Evolutionary conservation across 2,329 filamentous ascomycete genomes (phyloP), one percentile per base, ranked within the genome.

Genomic region (Neofusicoccum parvum): DNA sequence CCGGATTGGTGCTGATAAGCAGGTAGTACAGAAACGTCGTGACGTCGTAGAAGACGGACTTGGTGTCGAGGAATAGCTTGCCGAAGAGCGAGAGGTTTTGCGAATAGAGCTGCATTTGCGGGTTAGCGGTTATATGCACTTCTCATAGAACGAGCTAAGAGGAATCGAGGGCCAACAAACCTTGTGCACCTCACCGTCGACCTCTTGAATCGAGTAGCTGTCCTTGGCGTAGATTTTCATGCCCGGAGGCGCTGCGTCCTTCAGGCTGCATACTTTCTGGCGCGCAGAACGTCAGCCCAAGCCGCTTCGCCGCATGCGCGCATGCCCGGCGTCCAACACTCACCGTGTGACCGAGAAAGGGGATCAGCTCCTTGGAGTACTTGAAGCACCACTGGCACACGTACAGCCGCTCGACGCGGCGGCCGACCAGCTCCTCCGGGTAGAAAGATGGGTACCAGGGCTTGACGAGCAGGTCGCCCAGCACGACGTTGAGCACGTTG

Each of bases 21-120:
- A 96, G 86, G 76, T 96, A 98, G 83, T 97, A 99, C 70, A 96
- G 89, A 80, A 99, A 99, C 60, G 91, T 92, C 4, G 89, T 88
- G 51, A 97, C 94, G 74, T 99, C 95, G 82, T 97, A 99, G 80
- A 97, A 98, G 71, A 99, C 94, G 7, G 92, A 97, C 75, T 99
- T 99, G 75, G 96, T 97, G 78, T 98, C 94, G 69, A 99, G 90
- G 78, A 98, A 99, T 50, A 99, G 87, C 79, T 98, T 99, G 34
- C 93, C 94, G 77, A 98, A 97, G 51, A 99, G 88, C 10, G 92
- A 97, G 12, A 99, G 86, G 72, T 97, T 97, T 79, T 98, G 95
- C 70, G 92, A 94, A 76, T 96, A 98, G 36, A 97, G 86, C 75
- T 80, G 51, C 11, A 46, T 1, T 1, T 23, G 12, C n/a, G 27